Conservation (phyloP, 2,329 filamentous ascomycete genomes). For the Microcyclosporella mali region DNA sequence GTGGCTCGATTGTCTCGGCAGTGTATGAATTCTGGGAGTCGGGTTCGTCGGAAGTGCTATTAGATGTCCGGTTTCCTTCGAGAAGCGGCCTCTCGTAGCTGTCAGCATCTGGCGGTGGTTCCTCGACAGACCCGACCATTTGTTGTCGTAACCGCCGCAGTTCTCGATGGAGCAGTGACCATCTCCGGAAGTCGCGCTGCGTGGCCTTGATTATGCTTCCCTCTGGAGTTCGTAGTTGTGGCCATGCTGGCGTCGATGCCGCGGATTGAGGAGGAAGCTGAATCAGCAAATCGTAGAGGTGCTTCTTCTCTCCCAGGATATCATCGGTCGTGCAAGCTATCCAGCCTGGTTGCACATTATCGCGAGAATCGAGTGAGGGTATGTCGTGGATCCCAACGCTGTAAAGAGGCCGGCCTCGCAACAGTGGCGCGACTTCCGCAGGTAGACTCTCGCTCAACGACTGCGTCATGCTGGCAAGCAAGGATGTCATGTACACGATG, state of each 20-base stretch:
- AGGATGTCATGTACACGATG: conserved; percentile 86
- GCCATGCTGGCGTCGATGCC: conserved; percentile 39
- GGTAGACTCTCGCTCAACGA: conserved; percentile 66
- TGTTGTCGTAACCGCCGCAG: conserved; percentile 25
- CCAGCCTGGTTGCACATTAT: conserved; percentile 57
- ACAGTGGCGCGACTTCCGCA: conserved; percentile 45
- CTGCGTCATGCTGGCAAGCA: conserved; percentile 80
- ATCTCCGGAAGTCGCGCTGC: conserved; percentile 81
- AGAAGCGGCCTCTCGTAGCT: conserved; percentile 13
- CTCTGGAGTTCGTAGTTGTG: conserved; percentile 65
- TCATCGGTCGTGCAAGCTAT: conserved; percentile 94
- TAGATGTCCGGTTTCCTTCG: conserved; percentile 20
- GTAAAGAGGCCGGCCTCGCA: conserved; percentile 74
- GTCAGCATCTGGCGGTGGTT: conserved; percentile 14
- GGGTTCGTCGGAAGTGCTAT: conserved; percentile 11
- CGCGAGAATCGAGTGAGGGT: conserved; percentile 59
- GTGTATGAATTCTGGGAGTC: conserved; percentile 21
- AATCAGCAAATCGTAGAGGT: conserved; percentile 84
- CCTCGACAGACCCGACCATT: conserved; percentile 29
- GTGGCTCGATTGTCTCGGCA: conserved; percentile 46
- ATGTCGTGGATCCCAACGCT: conserved; percentile 92
- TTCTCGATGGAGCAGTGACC: conserved; percentile 54
- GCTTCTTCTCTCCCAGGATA: conserved; percentile 77
- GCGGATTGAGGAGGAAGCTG: conserved; percentile 58
- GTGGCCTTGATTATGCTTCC: conserved; percentile 71